Percentiles rank a stretch among this genome's conserved stretches.
Evolutionary conservation across 2,329 filamentous ascomycete species (phyloP).

Genomic region (Fusarium denticulatum): DNA sequence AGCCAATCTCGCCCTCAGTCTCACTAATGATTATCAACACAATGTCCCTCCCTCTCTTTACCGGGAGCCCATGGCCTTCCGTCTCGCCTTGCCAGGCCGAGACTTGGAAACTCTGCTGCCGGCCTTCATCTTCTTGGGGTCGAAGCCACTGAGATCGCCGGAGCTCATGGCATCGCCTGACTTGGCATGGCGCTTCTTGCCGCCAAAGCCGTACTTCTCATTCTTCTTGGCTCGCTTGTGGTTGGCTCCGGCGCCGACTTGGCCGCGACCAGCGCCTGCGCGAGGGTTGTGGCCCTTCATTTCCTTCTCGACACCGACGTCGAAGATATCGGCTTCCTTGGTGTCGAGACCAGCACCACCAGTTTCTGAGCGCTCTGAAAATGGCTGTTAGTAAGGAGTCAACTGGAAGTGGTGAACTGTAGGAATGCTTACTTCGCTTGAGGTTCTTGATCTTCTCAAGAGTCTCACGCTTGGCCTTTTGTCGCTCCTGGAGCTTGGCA

Average conservation of each 20-base stretch:
- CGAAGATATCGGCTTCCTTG: constrained; percentile 88
- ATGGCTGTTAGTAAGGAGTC: constrained; percentile 38
- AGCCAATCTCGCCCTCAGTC: background rate
- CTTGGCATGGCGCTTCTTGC: constrained; percentile 92
- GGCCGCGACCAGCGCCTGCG: constrained; percentile 52
- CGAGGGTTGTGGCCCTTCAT: constrained; percentile 54
- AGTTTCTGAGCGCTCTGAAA: constrained; percentile 83
- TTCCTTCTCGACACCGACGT: constrained; percentile 83
- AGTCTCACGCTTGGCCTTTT: constrained; percentile 91
- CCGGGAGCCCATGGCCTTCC: constrained; percentile 54
- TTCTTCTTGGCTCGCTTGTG: constrained; percentile 92
- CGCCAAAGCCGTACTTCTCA: constrained; percentile 92
- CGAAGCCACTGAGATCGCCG: constrained; percentile 83
- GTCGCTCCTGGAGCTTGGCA: constrained; percentile 92
- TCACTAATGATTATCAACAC: constrained; percentile 8
- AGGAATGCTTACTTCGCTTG: constrained; percentile 83
- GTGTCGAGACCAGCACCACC: constrained; percentile 67
- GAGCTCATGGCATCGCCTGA: constrained; percentile 88
- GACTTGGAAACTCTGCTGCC: constrained; percentile 53
- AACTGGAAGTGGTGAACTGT: background rate
- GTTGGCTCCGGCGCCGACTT: constrained; percentile 53
- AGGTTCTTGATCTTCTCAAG: constrained; percentile 94
- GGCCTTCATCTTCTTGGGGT: constrained; percentile 83
- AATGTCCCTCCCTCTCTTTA: constrained; percentile 15
- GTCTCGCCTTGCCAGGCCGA: constrained; percentile 62